Conservation (phyloP, 192 early-diverging fungal species). For the Geranomyces michiganensis region DNA sequence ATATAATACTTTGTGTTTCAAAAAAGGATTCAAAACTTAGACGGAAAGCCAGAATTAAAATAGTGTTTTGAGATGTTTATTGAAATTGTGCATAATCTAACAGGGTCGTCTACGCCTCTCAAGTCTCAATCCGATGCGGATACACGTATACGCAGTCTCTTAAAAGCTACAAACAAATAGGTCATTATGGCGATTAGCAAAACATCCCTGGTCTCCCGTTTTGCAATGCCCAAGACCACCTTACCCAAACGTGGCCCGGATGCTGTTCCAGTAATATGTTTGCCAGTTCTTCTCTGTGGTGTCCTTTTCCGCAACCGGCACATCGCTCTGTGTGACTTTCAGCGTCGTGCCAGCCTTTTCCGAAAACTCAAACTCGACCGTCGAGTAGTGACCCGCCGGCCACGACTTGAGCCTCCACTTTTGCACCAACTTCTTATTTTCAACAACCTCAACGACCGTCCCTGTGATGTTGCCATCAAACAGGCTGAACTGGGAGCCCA, state of each 20-base stretch:
- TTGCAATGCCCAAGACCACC: no score
- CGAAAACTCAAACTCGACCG: slow-evolving; percentile 74
- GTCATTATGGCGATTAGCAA: no score
- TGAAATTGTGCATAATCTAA: no score
- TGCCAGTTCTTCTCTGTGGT: slow-evolving; percentile 85
- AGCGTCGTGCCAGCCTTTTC: slow-evolving; percentile 72
- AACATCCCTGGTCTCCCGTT: no score
- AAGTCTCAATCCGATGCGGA: no score
- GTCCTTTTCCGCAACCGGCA: slow-evolving; percentile 88
- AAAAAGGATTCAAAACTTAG: no score
- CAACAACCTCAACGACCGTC: slow-evolving; percentile 63
- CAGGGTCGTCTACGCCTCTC: no score
- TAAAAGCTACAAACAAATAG: no score
- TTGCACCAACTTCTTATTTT: slow-evolving; percentile 77
- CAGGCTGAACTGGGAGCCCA: slow-evolving; percentile 68
- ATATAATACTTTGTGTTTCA: no score
- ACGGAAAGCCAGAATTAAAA: no score
- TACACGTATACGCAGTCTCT: no score
- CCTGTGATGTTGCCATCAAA: slow-evolving; percentile 92
- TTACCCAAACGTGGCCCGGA: slow-evolving; percentile 83
- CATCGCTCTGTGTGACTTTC: slow-evolving; percentile 76
- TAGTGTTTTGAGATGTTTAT: no score
- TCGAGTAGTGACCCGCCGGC: slow-evolving; percentile 85
- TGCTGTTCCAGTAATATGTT: slow-evolving; percentile 90
- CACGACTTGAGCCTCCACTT: slow-evolving; percentile 86